Conservation (phyloP, 2,329 filamentous ascomycete genomes). For the Fusarium chaquense region DNA sequence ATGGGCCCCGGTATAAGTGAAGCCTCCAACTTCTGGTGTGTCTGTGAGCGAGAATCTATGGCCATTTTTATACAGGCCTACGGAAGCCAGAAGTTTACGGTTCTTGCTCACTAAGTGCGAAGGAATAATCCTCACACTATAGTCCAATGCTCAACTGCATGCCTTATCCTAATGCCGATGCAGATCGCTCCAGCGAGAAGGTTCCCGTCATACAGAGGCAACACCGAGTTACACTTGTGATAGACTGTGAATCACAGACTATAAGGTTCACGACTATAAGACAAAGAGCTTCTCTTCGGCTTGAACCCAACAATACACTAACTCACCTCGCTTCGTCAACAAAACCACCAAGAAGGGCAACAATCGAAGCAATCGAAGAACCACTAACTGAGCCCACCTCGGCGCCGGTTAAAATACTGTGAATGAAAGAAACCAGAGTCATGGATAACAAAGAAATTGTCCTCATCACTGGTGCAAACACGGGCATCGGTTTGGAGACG, state of each 20-base stretch:
- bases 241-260: slow-evolving; percentile 10
- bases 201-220: not conserved
- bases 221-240: not conserved
- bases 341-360: not conserved
- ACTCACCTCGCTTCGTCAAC: not conserved
- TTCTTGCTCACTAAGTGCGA: not conserved
- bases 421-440: not conserved
- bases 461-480: slow-evolving; percentile 72
- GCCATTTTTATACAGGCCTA: not conserved
- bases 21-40: not conserved
- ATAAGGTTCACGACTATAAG: slow-evolving; percentile 8
- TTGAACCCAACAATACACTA: not conserved
- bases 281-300: not conserved
- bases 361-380: not conserved
- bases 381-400: not conserved
- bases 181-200: not conserved
- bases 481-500: slow-evolving; percentile 69
- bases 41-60: not conserved
- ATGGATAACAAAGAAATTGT: slow-evolving; percentile 54
- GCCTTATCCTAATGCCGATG: not conserved
- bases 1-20: not conserved
- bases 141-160: slow-evolving; percentile 17
- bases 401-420: not conserved
- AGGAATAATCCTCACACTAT: too few species aligned
- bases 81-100: too few species aligned